These are phyloP conservation scores for Diutina siamensis DNA, from an alignment of 1,139 yeast genomes.

Conservation along the genomic window DNA sequence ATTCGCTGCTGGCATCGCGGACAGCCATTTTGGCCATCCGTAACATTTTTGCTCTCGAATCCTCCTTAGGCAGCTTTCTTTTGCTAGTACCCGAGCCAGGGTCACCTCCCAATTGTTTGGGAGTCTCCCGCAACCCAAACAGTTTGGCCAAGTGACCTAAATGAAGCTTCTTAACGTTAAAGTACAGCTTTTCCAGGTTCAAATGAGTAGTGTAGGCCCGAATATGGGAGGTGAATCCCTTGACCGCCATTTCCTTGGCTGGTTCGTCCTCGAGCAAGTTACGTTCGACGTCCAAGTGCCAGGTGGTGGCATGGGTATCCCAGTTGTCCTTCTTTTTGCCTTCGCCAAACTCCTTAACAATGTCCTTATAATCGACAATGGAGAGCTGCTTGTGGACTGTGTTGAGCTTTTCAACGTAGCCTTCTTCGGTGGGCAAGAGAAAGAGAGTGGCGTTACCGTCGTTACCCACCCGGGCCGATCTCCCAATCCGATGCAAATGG, in stretches of 20 bases:
- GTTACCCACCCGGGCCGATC: conserved; percentile 66
- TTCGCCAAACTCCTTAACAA: conserved; percentile 45
- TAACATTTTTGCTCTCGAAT: conserved; percentile 61
- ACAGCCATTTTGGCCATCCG: conserved; percentile 67
- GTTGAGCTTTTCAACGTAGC: conserved; percentile 47
- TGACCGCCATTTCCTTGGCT: conserved; percentile 51
- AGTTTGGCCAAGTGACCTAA: conserved; percentile 92
- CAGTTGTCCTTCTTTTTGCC: conserved; percentile 35
- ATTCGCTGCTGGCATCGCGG: conserved; percentile 55
- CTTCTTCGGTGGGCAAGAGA: conserved; percentile 86
- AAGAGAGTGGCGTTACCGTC: conserved; percentile 60
- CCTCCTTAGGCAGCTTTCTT: conserved; percentile 30
- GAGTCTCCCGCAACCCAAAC: conserved; percentile 90
- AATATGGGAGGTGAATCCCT: conserved; percentile 79
- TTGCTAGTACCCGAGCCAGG: conserved; percentile 13
- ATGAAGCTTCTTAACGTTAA: conserved; percentile 74
- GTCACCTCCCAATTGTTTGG: conserved; percentile 51
- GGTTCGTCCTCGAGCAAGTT: conserved; percentile 64
- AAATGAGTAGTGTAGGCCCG: conserved; percentile 97
- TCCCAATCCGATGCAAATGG: conserved; percentile 62
- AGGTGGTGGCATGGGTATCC: conserved; percentile 94
- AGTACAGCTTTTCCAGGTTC: conserved; percentile 61
- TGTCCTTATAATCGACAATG: conserved; percentile 36
- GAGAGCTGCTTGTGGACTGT: conserved; percentile 45
- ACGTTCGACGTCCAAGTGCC: conserved; percentile 86